Evolutionary conservation across 2,329 filamentous ascomycete genomes (phyloP).

Genomic region (Colletotrichum gloeosporioides): DNA sequence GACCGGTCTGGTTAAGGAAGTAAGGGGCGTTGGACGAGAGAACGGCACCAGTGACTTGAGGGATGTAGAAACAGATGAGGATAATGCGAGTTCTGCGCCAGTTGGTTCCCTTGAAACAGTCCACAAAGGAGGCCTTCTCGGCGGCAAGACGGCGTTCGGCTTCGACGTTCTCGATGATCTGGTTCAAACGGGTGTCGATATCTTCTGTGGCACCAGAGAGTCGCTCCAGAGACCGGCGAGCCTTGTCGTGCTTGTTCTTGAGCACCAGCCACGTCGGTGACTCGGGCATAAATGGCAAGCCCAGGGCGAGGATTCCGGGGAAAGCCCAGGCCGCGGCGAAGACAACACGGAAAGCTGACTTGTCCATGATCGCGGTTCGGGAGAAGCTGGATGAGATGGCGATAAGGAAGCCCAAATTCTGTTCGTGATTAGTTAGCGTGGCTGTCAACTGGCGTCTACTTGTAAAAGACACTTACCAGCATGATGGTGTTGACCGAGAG

Average conservation of each 20-base stretch:
- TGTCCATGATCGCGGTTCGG: constrained; percentile 34
- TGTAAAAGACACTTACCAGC: constrained; percentile 30
- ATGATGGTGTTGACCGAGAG: constrained; percentile 44
- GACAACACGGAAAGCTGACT: constrained; percentile 31
- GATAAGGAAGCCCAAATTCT: constrained; percentile 24
- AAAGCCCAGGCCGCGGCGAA: constrained; percentile 36
- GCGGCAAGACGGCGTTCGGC: constrained; percentile 29
- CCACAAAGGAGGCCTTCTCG: constrained; percentile 32
- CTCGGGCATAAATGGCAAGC: constrained; percentile 37
- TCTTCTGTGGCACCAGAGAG: constrained; percentile 32
- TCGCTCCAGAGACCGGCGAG: constrained; percentile 32
- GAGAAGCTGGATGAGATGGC: constrained; percentile 41
- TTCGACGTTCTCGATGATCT: constrained; percentile 43
- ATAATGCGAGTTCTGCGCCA: constrained; percentile 35
- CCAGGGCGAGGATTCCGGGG: constrained; percentile 26
- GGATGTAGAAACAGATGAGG: constrained; percentile 24
- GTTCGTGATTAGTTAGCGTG: background rate
- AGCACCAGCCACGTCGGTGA: constrained; percentile 44
- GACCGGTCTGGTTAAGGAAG: constrained; percentile 28
- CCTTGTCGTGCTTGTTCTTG: constrained; percentile 33
- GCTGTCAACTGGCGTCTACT: background rate
- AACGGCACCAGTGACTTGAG: constrained; percentile 22
- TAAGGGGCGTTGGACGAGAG: constrained; percentile 28
- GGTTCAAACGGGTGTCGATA: constrained; percentile 37
- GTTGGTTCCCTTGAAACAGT: constrained; percentile 39